Evolutionary conservation across 1,139 yeast genomes (phyloP).

Genomic region (Nakaseomyces kungkrabaensis): DNA sequence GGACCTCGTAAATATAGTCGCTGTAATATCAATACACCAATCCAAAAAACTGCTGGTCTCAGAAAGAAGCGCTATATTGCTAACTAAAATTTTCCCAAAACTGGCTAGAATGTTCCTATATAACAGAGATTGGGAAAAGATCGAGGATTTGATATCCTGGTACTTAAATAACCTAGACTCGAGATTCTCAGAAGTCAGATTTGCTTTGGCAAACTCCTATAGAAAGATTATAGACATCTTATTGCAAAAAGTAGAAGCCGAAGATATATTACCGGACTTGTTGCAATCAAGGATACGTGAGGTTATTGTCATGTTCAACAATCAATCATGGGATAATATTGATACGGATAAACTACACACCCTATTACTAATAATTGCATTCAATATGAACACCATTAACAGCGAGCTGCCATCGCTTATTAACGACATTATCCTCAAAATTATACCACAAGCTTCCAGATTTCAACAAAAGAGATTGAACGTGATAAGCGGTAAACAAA

Average conservation of each 20-base stretch:
- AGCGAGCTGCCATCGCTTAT: not conserved
- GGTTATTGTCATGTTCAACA: not conserved
- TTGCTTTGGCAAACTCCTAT: not conserved
- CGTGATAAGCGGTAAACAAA: constrained; percentile 49
- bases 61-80: not conserved
- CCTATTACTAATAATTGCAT: constrained; percentile 27
- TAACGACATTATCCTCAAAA: not conserved
- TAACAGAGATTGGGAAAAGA: not conserved
- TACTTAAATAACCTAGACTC: not conserved
- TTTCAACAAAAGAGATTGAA: constrained; percentile 46
- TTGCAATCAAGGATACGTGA: not conserved
- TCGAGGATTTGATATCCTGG: not conserved
- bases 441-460: constrained; percentile 1
- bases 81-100: not conserved
- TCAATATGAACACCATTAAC: not conserved
- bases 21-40: not conserved
- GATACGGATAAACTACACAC: constrained; percentile 29
- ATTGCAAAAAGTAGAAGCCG: not conserved
- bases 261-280: not conserved
- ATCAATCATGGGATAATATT: constrained; percentile 16
- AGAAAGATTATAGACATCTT: not conserved
- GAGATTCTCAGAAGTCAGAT: not conserved
- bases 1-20: not conserved
- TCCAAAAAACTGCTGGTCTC: not conserved
- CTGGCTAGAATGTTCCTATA: not conserved